phyloP scores from a whole-genome alignment of 441 rosid species.

The Corymbia citriodora region DNA sequence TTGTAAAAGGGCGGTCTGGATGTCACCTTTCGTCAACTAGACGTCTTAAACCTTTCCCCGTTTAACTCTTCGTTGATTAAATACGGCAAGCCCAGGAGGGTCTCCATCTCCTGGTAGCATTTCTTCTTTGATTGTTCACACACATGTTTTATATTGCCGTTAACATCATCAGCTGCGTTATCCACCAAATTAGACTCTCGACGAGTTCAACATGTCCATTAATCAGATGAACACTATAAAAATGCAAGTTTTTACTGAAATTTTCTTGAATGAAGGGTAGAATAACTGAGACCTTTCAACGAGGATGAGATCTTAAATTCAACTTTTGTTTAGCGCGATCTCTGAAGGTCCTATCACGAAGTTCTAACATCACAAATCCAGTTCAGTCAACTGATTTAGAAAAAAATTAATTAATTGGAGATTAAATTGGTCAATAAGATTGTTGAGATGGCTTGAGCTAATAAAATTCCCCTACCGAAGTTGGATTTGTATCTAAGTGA shows the following conservation, averaged over 20 bases:
- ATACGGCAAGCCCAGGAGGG: constrained; percentile 46
- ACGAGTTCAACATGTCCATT: neutral
- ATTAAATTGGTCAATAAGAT: neutral
- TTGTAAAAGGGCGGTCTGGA: constrained; percentile 61
- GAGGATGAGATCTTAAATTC: neutral
- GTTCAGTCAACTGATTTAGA: neutral
- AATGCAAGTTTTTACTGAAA: accelerated
- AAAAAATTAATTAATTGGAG: neutral
- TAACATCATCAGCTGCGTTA: accelerated
- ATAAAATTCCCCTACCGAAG: accelerated
- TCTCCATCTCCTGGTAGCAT: constrained; percentile 61
- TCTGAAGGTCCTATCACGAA: accelerated
- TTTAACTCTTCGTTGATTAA: constrained; percentile 53
- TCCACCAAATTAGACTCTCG: neutral
- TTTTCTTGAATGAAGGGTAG: accelerated
- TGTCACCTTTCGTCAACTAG: constrained; percentile 66
- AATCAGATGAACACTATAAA: neutral
- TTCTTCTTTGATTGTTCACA: neutral
- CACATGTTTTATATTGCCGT: no score
- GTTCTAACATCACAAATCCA: neutral
- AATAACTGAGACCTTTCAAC: accelerated
- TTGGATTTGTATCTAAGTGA: neutral
- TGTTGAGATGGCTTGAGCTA: neutral
- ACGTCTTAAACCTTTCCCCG: constrained; percentile 44
- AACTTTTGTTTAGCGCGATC: neutral